Percentiles rank a stretch among this genome's conserved stretches.
Conservation (phyloP, 306 rosid species). For the Datisca glomerata region DNA sequence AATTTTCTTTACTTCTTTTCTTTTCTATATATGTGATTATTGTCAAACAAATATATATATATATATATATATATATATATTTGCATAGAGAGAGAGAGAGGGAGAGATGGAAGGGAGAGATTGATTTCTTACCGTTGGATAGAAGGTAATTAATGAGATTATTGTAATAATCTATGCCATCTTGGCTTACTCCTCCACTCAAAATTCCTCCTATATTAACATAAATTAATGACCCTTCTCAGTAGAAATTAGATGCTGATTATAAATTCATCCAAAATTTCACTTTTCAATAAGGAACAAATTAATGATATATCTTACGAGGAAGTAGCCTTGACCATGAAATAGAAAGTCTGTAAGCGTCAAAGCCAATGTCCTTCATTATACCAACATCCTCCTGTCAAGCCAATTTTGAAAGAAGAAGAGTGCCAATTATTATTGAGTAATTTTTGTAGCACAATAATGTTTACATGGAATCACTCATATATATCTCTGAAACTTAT, state of each 20-base stretch:
- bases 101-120: not conserved
- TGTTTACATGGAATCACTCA: too few species aligned
- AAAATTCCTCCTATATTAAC: constrained; percentile 41
- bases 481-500: too few species aligned
- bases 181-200: constrained; percentile 38
- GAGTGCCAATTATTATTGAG: too few species aligned
- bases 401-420: too few species aligned
- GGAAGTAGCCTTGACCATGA: constrained; percentile 68
- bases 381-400: constrained; percentile 48
- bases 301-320: constrained; percentile 43
- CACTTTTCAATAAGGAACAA: too few species aligned
- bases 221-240: too few species aligned
- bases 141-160: constrained; percentile 40
- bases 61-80: not conserved
- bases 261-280: too few species aligned
- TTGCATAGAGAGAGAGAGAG: not conserved
- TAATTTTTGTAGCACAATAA: too few species aligned
- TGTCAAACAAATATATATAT: not conserved
- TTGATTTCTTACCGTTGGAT: constrained; percentile 21
- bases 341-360: constrained; percentile 59
- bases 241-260: too few species aligned
- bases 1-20: not conserved
- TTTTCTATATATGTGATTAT: not conserved
- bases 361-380: constrained; percentile 39
- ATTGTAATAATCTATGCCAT: constrained; percentile 43